These are phyloP conservation scores for Globisporangium canariense DNA, from an alignment of 352 stramenopile genomes.

Conservation along the genomic window DNA sequence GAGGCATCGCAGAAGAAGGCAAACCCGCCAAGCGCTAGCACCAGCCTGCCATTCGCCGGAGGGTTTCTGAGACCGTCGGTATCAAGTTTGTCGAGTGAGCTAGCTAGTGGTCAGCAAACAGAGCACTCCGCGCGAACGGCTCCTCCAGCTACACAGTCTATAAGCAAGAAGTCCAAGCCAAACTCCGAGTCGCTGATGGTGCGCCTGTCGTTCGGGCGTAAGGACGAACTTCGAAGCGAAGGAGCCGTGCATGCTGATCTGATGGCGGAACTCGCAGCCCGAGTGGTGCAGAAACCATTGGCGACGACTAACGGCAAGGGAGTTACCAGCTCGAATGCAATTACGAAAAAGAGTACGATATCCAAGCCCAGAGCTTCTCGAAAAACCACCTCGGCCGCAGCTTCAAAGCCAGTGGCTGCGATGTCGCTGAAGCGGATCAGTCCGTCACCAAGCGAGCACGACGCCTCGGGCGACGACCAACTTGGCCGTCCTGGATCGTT, in stretches of 20 bases:
- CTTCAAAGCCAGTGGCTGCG: neutral
- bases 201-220: neutral
- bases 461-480: neutral
- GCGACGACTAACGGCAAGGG: neutral
- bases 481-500: neutral
- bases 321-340: neutral
- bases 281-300: neutral
- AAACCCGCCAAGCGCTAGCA: neutral
- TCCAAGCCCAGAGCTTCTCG: neutral
- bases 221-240: neutral
- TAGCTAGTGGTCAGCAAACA: neutral
- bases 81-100: neutral
- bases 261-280: neutral
- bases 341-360: neutral
- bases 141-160: neutral
- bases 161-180: neutral
- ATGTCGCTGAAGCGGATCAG: conserved; percentile 8
- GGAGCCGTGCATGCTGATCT: neutral
- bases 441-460: neutral
- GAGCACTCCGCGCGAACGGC: neutral
- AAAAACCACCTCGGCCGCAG: neutral
- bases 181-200: conserved; percentile 2
- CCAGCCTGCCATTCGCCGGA: neutral
- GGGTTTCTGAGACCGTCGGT: conserved; percentile 1
- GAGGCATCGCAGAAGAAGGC: neutral